Evolutionary conservation across 2,329 filamentous ascomycete species (phyloP), one percentile per base, ranked within the genome.

Genomic region (Lecanicillium sp.): DNA sequence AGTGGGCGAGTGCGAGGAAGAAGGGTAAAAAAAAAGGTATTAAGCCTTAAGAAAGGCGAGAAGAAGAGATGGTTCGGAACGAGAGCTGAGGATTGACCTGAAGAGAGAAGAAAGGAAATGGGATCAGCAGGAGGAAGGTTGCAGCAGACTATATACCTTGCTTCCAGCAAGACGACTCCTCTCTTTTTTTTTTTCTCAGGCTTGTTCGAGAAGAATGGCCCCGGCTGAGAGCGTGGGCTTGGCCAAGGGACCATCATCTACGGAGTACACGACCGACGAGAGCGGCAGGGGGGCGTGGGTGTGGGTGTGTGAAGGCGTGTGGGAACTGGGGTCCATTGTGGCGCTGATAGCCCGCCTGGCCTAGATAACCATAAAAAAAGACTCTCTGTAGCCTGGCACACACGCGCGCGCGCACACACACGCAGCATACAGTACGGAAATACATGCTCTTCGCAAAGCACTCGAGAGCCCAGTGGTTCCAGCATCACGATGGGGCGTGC

Each of bases 131-230:
- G 11, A 14, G 18, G 34, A 37, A 34, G 25, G 17, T 22, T 17
- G 22, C 22, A 25, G 22, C 9, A 18, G 39, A 32, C 34, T 41
- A 41, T 41, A 37, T 41, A 41, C 28, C 22, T 41, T 27, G n/a
- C 22, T 25, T 25, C 22, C 22, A 11, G 22, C 22, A 7, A 11
- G 22, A 11, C 22, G 6, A 11, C 22, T 25, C 22, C 22, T 7
- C 22, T 6, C 7, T 6, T 11, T 25, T 11, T 25, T 25, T 6
- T 11, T 25, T 11, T 25, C 11, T 6, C 22, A 25, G 7, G 19
- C 12, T 15, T 11, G 20, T 18, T 15, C 17, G 14, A 30, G 29
- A 36, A 31, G 29, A 10, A 27, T 14, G 33, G 22, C 22, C 22
- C 22, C 20, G 18, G 25, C 19, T 18, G 11, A 36, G 10, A 19